Conservation (phyloP, 2,329 filamentous ascomycete genomes). For the Sporothrix globosa region DNA sequence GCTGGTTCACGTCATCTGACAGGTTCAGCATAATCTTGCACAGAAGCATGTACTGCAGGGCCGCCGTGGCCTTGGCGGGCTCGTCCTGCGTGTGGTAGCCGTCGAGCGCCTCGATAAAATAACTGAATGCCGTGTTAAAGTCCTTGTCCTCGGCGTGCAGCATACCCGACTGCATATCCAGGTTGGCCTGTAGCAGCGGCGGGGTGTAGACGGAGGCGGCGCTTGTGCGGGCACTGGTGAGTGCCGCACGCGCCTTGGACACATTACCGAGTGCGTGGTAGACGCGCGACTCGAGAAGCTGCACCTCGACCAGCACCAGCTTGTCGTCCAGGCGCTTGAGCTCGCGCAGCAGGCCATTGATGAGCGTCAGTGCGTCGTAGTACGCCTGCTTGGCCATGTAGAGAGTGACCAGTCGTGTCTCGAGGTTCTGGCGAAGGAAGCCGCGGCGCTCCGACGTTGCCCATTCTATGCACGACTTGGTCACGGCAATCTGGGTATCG, state of each 20-base stretch:
- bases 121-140: conserved; percentile 98
- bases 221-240: conserved; percentile 91
- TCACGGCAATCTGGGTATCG: conserved; percentile 92
- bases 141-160: conserved; percentile 98
- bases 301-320: conserved; percentile 94
- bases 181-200: conserved; percentile 87
- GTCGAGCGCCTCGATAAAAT: conserved; percentile 98
- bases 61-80: conserved; percentile 84
- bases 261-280: conserved; percentile 98
- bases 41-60: conserved; percentile 97
- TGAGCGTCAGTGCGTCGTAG: conserved; percentile 94
- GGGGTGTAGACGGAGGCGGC: conserved; percentile 97
- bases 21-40: conserved; percentile 99
- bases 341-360: conserved; percentile 94
- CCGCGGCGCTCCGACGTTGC: conserved; percentile 90
- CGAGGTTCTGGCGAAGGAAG: conserved; percentile 96
- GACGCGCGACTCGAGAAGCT: conserved; percentile 93
- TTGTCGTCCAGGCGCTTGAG: conserved; percentile 98
- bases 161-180: conserved; percentile 99
- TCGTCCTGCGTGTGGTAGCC: conserved; percentile 95
- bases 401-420: conserved; percentile 89
- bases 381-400: conserved; percentile 98
- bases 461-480: conserved; percentile 99
- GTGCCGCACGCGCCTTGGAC: conserved; percentile 88
- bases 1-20: conserved; percentile 90